A percentile compares a stretch with the other conserved stretches of the same genome.
These are phyloP conservation scores for Entonaema liquescens DNA, from an alignment of 495 filamentous ascomycete species.

Conservation along the genomic window DNA sequence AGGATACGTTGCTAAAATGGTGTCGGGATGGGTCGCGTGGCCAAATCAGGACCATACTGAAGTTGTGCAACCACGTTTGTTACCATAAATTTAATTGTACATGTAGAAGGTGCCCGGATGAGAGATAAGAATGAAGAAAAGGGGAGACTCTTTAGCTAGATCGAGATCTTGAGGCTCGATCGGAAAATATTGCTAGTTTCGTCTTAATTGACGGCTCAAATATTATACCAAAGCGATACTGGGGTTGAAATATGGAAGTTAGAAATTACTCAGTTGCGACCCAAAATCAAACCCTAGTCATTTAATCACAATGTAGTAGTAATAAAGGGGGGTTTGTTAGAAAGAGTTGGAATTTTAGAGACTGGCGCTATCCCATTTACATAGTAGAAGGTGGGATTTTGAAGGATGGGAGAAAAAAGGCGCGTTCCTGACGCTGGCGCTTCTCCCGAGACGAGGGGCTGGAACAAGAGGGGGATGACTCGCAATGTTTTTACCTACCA, in stretches of 20 bases:
- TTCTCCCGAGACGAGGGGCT: slow-evolving; percentile 18
- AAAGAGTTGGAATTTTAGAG: slow-evolving; percentile 21
- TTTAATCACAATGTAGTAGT: slow-evolving; percentile 6
- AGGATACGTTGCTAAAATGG: neutral
- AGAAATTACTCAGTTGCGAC: slow-evolving; percentile 13
- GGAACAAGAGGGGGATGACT: slow-evolving; percentile 18
- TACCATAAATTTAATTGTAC: slow-evolving; percentile 1
- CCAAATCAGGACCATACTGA: slow-evolving; percentile 11
- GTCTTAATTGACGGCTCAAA: slow-evolving; percentile 1
- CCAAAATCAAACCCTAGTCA: neutral
- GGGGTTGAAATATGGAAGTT: neutral
- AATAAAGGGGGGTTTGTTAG: neutral
- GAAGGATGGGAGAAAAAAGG: slow-evolving; percentile 7
- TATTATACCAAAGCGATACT: neutral
- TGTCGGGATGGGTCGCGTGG: neutral
- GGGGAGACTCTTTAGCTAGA: slow-evolving; percentile 22
- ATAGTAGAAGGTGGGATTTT: slow-evolving; percentile 17
- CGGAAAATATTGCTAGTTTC: slow-evolving; percentile 21
- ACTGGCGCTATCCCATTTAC: neutral
- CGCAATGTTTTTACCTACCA: slow-evolving; percentile 12
- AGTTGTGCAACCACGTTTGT: neutral
- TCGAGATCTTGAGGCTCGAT: slow-evolving; percentile 39
- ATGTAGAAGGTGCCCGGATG: slow-evolving; percentile 7
- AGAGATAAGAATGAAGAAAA: neutral
- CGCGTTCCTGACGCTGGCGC: slow-evolving; percentile 25